Base-by-base conservation (phyloP, 1,284 basidiomycete genomes). In the Pseudozyma pruni region DNA sequence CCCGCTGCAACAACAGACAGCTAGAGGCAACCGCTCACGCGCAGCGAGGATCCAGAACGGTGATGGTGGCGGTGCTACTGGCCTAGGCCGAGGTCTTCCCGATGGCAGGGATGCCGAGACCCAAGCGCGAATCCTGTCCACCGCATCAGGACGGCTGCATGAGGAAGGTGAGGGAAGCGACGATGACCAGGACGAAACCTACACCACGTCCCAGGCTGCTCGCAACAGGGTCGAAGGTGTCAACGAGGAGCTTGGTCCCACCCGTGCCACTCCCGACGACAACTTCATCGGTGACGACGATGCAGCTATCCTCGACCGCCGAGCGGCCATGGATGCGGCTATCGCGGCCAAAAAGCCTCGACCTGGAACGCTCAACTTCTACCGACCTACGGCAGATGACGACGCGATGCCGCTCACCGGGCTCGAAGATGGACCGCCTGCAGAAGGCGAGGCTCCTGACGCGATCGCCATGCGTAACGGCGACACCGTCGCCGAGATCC, bases 241-340 rank as follows among this genome's bases (percentile, higher is more conserved):
- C 4, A 27, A 44, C 19, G 38, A 19, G 3, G 59, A 63, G 43
- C 40, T 62, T 5, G 47, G 10, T 13, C 34, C 55, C 7, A 41
- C 32, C 1, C 52, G 67, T 7, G 47, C 60, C 23, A 64, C 59
- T 23, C 60, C 67, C 1, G 61, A 62, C 27, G 48, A 46, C 4
- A 19, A 55, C 8, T 72, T 72, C 23, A 49, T 59, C 22, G 63
- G 69, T 29, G 69, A 72, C 38, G 59, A 72, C 11, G 56, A 72
- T 38, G 31, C 37, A 14, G 56, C 39, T 14, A 16, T 72, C 11
- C 45, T 55, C 9, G 42, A 57, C 16, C 58, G 58, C 8, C 33
- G 69, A 32, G 63, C 63, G 6, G 69, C 59, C 1, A 7, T 41
- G 34, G 69, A 72, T 19, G 62, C 56, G 2, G 62, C 62, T 6